Base-by-base conservation (phyloP, 2,329 filamentous ascomycete species). In the Chalara sp. region DNA sequence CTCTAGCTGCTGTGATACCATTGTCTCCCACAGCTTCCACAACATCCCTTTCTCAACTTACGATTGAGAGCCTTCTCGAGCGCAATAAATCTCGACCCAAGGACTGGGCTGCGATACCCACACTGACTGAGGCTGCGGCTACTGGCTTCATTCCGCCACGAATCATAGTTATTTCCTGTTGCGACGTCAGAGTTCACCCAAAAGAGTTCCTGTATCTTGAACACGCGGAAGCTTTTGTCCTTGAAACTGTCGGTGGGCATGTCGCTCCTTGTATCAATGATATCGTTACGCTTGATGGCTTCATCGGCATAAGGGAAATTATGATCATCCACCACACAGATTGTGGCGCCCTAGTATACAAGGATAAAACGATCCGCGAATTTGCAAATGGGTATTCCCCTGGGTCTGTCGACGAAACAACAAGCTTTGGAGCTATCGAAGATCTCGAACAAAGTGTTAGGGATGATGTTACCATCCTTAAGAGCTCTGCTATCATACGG, bases 281-380 rank as follows among this genome's bases (percentile, higher is more conserved):
- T 32, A 53, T 63, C 28, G 42, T 62, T 6, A 53, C 58, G 44
- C 48, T 63, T 1, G 58, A 65, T 45, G 43, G 48, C 12, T 50
- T 61, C 29, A 11, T 61, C 11, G 42, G 35, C 3, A 45, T 63
- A 21, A 51, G 48, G 6, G 55, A 64, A 4, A 58, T 64, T 33
- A 52, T 63, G 44, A 53, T 66, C 6, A 53, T 65, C 37, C 60
- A 65, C 30, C 62, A 66, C 46, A 64, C 56, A 30, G 60, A 63
- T 46, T 63, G 59, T 33, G 58, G 59, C 29, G 55, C 60, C 32
- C 54, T 50, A 1, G 55, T 60, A 21, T 60, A 56, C 31, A 58
- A 48, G 7, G 55, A 64, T 42, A 47, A 57, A 2, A 30, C 7
- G 6, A 52, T 64, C 42, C 50, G 50, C 12, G 44, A 58, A n/a